These are phyloP conservation scores for Arthrobotrys sinensis DNA, from an alignment of 2,329 filamentous ascomycete genomes.

Conservation along the genomic window DNA sequence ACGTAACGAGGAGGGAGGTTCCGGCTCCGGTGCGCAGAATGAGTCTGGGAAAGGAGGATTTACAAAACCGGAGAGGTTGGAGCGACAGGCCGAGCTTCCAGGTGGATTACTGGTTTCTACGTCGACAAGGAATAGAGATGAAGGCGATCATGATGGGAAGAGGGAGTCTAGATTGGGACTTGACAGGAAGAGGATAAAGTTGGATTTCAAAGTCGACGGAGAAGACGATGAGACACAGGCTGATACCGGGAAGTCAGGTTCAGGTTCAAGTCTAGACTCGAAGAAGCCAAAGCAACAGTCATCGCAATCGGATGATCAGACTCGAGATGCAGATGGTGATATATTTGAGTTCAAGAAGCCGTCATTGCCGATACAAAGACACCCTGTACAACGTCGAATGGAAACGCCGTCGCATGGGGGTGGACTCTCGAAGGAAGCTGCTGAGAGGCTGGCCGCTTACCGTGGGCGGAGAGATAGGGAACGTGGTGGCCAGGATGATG, in stretches of 20 bases:
- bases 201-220: slow-evolving; percentile 64
- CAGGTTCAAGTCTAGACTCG: slow-evolving; percentile 58
- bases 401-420: slow-evolving; percentile 64
- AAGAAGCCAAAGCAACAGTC: slow-evolving; percentile 38
- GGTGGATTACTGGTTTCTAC: slow-evolving; percentile 63
- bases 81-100: slow-evolving; percentile 60
- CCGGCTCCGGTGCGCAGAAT: slow-evolving; percentile 1
- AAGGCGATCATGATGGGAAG: slow-evolving; percentile 61
- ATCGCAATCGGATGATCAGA: slow-evolving; percentile 39
- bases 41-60: slow-evolving; percentile 36
- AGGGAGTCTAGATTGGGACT: slow-evolving; percentile 64
- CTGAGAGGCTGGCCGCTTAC: slow-evolving; percentile 63
- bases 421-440: slow-evolving; percentile 63
- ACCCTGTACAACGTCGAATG: slow-evolving; percentile 64
- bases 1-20: slow-evolving; percentile 62
- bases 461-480: slow-evolving; percentile 61
- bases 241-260: slow-evolving; percentile 53
- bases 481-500: slow-evolving; percentile 37
- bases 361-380: slow-evolving; percentile 63
- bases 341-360: slow-evolving; percentile 65
- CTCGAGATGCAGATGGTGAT: slow-evolving; percentile 49
- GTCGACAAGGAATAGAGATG: slow-evolving; percentile 55
- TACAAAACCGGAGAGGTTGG: slow-evolving; percentile 45
- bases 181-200: slow-evolving; percentile 65
- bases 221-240: slow-evolving; percentile 59